Conservation (phyloP, 2,329 filamentous ascomycete species). For the Penicillium brevicompactum region DNA sequence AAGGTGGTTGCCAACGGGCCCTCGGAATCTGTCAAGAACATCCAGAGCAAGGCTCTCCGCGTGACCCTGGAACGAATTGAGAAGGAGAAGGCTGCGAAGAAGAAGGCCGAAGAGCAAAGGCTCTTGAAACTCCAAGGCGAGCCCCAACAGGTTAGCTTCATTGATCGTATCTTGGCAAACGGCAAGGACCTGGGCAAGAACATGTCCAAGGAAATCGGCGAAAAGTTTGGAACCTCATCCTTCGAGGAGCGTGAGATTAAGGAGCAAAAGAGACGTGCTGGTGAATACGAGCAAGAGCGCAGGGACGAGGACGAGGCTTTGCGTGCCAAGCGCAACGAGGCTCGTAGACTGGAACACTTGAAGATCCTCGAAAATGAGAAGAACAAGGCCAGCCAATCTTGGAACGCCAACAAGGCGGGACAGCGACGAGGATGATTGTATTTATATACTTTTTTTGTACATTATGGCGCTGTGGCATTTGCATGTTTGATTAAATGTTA, state of each 20-base stretch:
- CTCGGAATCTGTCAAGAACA: background rate
- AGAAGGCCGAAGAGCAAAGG: constrained; percentile 6
- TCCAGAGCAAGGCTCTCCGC: constrained; percentile 19
- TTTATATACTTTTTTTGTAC: constrained; percentile 23
- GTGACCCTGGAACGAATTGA: constrained; percentile 18
- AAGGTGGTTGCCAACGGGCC: background rate
- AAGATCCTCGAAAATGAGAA: constrained; percentile 25
- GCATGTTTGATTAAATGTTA: constrained; percentile 18
- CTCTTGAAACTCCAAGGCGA: background rate
- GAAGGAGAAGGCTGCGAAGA: constrained; percentile 10
- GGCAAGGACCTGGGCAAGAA: constrained; percentile 20
- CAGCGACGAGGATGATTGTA: constrained; percentile 13
- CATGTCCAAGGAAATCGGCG: constrained; percentile 11
- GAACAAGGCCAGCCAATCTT: constrained; percentile 23
- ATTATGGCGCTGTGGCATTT: constrained; percentile 27
- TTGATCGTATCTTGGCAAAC: constrained; percentile 33
- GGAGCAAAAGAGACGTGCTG: constrained; percentile 33
- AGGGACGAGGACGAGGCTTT: constrained; percentile 31
- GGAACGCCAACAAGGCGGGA: constrained; percentile 12
- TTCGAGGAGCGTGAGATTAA: constrained; percentile 28
- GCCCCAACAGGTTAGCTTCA: constrained; percentile 22
- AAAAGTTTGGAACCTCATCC: background rate
- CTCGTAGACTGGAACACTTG: constrained; percentile 31
- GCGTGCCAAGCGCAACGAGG: constrained; percentile 40
- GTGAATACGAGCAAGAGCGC: constrained; percentile 34